A percentile compares a stretch with the other conserved stretches of the same genome.
Evolutionary conservation across 139 green algal species (phyloP).

Genomic region (Micractinium sp.): DNA sequence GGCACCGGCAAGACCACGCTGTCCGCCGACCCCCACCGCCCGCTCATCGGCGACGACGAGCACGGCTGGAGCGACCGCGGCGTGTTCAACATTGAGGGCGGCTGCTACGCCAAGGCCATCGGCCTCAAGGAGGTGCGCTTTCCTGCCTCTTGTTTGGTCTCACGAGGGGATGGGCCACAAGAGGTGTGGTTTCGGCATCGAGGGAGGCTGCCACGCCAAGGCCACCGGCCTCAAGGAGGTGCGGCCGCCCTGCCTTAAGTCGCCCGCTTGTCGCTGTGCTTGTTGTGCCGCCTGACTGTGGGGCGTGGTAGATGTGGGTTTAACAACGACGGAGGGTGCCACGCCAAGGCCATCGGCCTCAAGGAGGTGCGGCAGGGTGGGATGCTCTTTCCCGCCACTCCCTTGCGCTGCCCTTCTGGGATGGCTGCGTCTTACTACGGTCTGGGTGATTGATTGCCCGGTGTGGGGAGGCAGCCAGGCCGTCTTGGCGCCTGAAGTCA

Average conservation of each 20-base stretch:
- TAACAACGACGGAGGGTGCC: constrained; percentile 97
- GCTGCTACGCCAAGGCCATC: constrained; percentile 95
- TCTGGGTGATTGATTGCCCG: too few species aligned
- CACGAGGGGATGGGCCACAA: too few species aligned
- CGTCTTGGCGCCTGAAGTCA: background rate
- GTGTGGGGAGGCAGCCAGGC: background rate
- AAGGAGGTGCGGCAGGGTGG: constrained; percentile 44
- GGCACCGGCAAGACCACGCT: constrained; percentile 88
- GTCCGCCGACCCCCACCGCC: constrained; percentile 78
- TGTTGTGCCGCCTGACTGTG: too few species aligned
- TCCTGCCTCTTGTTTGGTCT: too few species aligned
- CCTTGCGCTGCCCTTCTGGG: too few species aligned
- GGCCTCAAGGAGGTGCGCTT: constrained; percentile 63
- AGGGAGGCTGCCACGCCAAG: constrained; percentile 95
- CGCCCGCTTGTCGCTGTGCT: too few species aligned
- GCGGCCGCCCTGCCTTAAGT: constrained; percentile 63
- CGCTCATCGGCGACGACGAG: constrained; percentile 96
- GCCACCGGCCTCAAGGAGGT: constrained; percentile 82
- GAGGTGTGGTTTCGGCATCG: constrained; percentile 90
- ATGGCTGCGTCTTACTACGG: background rate
- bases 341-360: constrained; percentile 89
- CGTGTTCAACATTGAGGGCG: constrained; percentile 97
- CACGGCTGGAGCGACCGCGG: constrained; percentile 85
- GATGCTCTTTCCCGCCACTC: too few species aligned
- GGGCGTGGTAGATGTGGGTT: constrained; percentile 39